These are phyloP conservation scores for Neurospora tetraspora DNA, from an alignment of 495 filamentous ascomycete genomes.

Conservation along the genomic window DNA sequence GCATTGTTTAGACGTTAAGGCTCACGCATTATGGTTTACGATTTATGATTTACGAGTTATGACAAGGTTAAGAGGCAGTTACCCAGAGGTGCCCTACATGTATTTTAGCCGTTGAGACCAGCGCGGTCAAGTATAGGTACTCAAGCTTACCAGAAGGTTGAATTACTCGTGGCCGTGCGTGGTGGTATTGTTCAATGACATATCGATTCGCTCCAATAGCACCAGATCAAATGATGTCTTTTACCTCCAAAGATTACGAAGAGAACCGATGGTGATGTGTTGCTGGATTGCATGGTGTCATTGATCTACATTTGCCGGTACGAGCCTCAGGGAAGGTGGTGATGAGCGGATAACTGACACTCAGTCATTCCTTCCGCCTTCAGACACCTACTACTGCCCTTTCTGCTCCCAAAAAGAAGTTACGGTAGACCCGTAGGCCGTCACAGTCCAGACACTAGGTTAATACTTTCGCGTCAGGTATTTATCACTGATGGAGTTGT, in stretches of 20 bases:
- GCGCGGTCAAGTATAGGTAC: background rate
- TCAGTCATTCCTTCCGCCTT: background rate
- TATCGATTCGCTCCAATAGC: background rate
- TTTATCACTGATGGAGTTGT: background rate
- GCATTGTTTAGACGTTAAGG: background rate
- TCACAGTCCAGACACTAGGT: too few relatives aligned
- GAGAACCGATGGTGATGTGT: background rate
- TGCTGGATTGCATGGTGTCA: rapidly evolving
- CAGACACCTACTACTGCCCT: background rate
- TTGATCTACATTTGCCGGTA: background rate
- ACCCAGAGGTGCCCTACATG: background rate
- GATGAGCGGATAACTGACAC: background rate
- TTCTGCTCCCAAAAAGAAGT: background rate
- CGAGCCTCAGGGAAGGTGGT: background rate
- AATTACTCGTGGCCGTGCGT: background rate
- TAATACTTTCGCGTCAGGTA: too few relatives aligned
- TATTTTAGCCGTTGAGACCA: background rate
- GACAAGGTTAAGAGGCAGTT: background rate
- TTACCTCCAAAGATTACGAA: background rate
- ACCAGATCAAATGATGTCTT: background rate
- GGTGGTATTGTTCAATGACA: background rate
- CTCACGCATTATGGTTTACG: background rate
- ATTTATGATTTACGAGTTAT: background rate
- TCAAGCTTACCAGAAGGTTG: background rate
- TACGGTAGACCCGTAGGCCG: background rate